Evolutionary conservation across 495 filamentous ascomycete genomes (phyloP), one percentile per base, ranked within the genome.

Genomic region (Emericellopsis terricola): DNA sequence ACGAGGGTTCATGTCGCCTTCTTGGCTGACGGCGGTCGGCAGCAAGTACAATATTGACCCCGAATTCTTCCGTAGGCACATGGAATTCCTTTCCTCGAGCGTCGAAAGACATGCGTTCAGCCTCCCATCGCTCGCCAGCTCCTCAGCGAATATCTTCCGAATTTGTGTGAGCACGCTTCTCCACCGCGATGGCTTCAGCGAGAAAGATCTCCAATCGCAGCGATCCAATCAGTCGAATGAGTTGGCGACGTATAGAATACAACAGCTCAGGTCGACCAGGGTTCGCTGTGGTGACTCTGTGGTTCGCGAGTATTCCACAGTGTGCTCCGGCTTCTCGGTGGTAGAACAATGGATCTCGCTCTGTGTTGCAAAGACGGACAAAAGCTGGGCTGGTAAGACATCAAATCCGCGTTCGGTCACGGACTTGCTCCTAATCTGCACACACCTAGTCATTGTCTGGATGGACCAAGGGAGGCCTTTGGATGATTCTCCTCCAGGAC

Each of bases 381-480:
- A 15, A 6, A 15, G 10, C 6, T 3, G 28, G 28, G 10, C 28
- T 29, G 10, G 16, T 14, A 2, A 15, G 3, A 29, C 5, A 29
- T 14, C 4, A 29, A 5, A 14, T 4, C 5, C 5, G 16, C 1
- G 6, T 14, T 11, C n/a, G 16, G 10, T 14, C 6, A 15, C 5
- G 10, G 16, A 29, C 13, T 5, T 29, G 19, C 16, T 3, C 16
- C 8, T 7, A 30, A 20, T 19, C 15, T 6, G n/a, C 29, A n/a
- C 14, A 11, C 2, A 17, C 4, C 13, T 8, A 37, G 34, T 11
- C 7, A 29, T 30, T 28, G 15, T 29, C 28, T 11, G 21, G 34
- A 29, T 37, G 34, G 34, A 37, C 14, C 19, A 15, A n/a, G 34
- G 34, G 8, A 23, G 34, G 8, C 19, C 19, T 3, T 1, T 37